Percentiles rank a stretch among this genome's conserved stretches.
phyloP scores from a whole-genome alignment of 805 yeast species.

The Sugiyamaella qingdaonensis region DNA sequence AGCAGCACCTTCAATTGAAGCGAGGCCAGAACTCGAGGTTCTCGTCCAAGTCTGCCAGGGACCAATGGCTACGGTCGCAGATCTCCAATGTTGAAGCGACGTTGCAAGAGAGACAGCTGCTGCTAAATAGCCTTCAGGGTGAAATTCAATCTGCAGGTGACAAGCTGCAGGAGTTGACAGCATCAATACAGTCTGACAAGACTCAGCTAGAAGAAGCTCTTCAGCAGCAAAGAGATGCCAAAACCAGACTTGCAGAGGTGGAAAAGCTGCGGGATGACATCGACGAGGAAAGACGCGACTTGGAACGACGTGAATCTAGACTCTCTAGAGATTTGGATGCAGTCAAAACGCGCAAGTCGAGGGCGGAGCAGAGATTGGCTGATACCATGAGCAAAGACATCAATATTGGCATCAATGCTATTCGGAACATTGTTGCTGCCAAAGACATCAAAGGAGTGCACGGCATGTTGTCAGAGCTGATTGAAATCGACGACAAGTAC shows the following conservation, averaged over 20 bases:
- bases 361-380: slow-evolving; percentile 56
- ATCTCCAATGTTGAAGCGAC: slow-evolving; percentile 35
- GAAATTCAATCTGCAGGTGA: background rate
- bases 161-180: background rate
- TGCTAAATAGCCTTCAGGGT: background rate
- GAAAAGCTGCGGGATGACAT: background rate
- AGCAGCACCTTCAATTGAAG: slow-evolving; percentile 63
- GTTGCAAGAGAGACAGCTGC: background rate
- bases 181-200: background rate
- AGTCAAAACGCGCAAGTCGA: slow-evolving; percentile 49
- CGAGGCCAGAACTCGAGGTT: slow-evolving; percentile 67
- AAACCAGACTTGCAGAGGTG: background rate
- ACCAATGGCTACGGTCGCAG: slow-evolving; percentile 59
- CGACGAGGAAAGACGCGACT: slow-evolving; percentile 58
- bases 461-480: slow-evolving; percentile 84
- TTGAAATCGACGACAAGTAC: slow-evolving; percentile 75
- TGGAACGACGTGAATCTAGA: slow-evolving; percentile 79
- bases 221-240: background rate
- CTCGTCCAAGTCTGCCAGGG: slow-evolving; percentile 51
- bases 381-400: slow-evolving; percentile 43
- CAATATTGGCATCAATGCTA: slow-evolving; percentile 57
- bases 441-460: slow-evolving; percentile 55
- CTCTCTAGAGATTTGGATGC: slow-evolving; percentile 53
- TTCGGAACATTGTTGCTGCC: slow-evolving; percentile 55
- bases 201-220: background rate